Conservation (phyloP, 2,329 filamentous ascomycete species). For the Trichoderma guizhouense region DNA sequence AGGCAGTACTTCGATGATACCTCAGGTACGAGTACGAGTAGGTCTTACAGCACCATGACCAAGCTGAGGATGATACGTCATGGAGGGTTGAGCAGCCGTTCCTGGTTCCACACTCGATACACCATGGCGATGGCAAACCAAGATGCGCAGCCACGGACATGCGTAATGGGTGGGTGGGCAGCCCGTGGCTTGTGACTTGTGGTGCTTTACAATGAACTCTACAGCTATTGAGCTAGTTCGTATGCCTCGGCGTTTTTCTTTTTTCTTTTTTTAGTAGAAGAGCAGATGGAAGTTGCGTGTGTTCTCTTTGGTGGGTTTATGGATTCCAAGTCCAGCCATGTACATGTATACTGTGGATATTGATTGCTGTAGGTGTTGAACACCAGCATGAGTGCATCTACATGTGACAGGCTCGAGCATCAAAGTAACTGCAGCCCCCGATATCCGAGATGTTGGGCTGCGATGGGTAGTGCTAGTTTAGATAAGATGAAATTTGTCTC, state of each 20-base stretch:
- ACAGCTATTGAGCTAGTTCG: neutral
- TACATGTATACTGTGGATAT: neutral
- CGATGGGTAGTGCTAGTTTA: no score
- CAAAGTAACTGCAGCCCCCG: neutral
- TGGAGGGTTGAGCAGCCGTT: neutral
- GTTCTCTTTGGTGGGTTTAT: neutral
- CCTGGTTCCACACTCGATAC: conserved; percentile 7
- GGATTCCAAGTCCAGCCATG: neutral
- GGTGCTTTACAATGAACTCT: neutral
- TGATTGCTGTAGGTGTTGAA: neutral
- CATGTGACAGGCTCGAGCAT: neutral
- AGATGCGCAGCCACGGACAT: conserved; percentile 14
- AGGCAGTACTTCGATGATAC: neutral
- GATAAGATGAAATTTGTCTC: neutral
- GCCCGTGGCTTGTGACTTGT: neutral
- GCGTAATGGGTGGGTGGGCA: conserved; percentile 1
- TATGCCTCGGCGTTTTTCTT: neutral
- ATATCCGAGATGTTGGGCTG: no score
- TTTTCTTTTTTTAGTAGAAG: neutral
- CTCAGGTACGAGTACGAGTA: neutral
- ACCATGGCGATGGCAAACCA: conserved; percentile 3
- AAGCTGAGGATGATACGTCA: conserved; percentile 4
- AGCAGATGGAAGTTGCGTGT: neutral
- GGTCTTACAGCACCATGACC: neutral
- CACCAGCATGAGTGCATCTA: neutral